Evolutionary conservation across 179 eudicot genomes (phyloP), one percentile per base, ranked within the genome.

Genomic region (Camellia oleifera): DNA sequence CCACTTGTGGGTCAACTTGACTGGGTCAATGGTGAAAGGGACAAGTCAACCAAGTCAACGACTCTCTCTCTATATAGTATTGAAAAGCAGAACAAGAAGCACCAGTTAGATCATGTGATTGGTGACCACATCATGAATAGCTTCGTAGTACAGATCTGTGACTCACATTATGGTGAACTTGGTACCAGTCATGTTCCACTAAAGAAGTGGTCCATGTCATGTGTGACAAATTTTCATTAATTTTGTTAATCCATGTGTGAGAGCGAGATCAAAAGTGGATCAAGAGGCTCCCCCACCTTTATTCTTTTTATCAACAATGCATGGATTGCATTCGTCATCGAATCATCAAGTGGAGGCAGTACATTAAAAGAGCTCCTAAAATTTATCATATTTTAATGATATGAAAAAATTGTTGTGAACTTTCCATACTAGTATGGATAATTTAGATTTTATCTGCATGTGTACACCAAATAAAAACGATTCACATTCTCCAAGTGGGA

Each of bases 21-120:
- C 82, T 72, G 42, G 66, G 88, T 86, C 88, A 83, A 83, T 72
- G 48, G 53, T 15, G 80, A 79, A 75, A 81, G 67, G 77, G 86
- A 81, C 88, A 83, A 76, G 86, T 83, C 86, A 83, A 86, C 78
- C 69, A 68, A 66, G 85, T 82, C 85, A 72, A 46, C 42, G 12
- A 2, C 20, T 48, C 50, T 48, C 50, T 46, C 13, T 78, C 44
- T 61, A 5, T 18, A 50, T 46, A 57, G 18, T 61, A 5, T 26
- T 26, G 7, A 60, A 54, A 40, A 56, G 40, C 15, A 11, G 20
- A 40, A 1, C 40, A 48, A 18, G 57, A 10, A 26, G 74, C 53
- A 50, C 74, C 7, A 2, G 46, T 3, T 73, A 23, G 64, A 73
- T 40, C 63, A 53, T 53, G 62, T 23, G 76, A 73, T 4, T 7